Base-by-base conservation (phyloP, 371 early-diverging fungal genomes). In the Saksenaea vasiformis region DNA sequence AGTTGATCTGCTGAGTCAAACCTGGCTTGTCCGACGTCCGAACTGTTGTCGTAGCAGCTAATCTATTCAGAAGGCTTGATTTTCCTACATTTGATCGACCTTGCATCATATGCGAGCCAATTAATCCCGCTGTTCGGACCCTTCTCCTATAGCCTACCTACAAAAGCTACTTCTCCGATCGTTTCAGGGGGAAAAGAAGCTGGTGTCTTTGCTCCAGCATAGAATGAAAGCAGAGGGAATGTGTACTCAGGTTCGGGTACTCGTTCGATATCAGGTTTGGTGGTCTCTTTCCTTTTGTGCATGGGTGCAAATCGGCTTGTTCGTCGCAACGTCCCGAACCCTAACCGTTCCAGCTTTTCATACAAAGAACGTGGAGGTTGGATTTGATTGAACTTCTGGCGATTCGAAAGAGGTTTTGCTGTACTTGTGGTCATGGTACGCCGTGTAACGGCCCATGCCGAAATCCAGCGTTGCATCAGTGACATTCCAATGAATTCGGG, bases 1-100 rank as follows among this genome's bases (percentile, higher is more conserved):
- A 93, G 69, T 92, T 92, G 62, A 93, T 62, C 71, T 92, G 92
- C 47, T 90, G 91, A 7, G 94, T 93, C 44, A 91, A 66, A 7
- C 94, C 94, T 7, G 94, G 94, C 62, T 88, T 90, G 67, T 90
- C 87, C 11, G 87, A 87, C 10, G 81, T 82, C 26, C 90, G 79
- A 0, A 84, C 90, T 14, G 80, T 76, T 5, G 85, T 78, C 0
- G 90, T 84, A 13, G 81, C 85, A 24, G 90, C 87, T 24, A 92
- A 41, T 36, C 79, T 76, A 65, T 92, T 92, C 36, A 93, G 62
- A 55, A 92, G 81, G 56, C 86, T 87, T 9, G 93, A 92, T 68
- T 92, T 93, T 17, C 91, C 92, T 2, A 91, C 93, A 69, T 92
- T 92, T 1, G 91, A 91, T 53, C 92, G 77, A 8, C 91, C 93